Base-by-base conservation (phyloP, 2,329 filamentous ascomycete genomes). In the Fusarium dimerum region DNA sequence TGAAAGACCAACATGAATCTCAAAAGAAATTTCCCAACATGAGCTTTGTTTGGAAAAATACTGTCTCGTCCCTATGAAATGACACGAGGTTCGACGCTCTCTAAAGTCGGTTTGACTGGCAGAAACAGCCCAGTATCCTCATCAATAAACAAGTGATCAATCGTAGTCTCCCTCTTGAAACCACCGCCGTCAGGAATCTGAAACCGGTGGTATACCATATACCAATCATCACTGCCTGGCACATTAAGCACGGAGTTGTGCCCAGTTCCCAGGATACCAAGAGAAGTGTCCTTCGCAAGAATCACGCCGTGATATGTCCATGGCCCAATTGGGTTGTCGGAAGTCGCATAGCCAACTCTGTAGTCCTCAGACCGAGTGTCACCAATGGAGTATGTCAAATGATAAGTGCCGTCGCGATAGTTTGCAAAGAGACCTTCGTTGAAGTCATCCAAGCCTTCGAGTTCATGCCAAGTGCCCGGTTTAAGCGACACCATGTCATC, bases 131-230 rank as follows among this genome's bases (percentile, higher is more conserved):
- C 75, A 0, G 67, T 72, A 1, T 69, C 57, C 5, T 50, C 26
- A 43, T 75, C 68, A 44, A 78, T 76, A 2, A 60, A 65, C 15
- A 78, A 38, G 8, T 56, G 55, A 43, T 79, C 77, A 40, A 79
- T 72, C 0, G 74, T 73, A 2, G 69, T 71, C 66, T 78, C 76
- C 0, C 76, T 61, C 44, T 71, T 64, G 3, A 70, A 77, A 1
- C 76, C 77, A 50, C 76, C 68, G 0, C 78, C 77, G 40, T 67
- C 63, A 0, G 77, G 76, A 30, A 79, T 78, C 4, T 60, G 66
- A 50, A 79, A 79, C 2, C 77, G 71, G 54, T 79, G 77, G 45
- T 79, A 79, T 0, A 70, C 76, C 32, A 80, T 78, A 51, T 76
- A 78, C 77, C 77, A 79, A 20, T 78, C 69, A 54, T 79, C 76